A percentile compares a stretch with the other conserved stretches of the same genome.
Conservation (phyloP, 2,329 filamentous ascomycete species). For the Aspergillus ochraceus region DNA sequence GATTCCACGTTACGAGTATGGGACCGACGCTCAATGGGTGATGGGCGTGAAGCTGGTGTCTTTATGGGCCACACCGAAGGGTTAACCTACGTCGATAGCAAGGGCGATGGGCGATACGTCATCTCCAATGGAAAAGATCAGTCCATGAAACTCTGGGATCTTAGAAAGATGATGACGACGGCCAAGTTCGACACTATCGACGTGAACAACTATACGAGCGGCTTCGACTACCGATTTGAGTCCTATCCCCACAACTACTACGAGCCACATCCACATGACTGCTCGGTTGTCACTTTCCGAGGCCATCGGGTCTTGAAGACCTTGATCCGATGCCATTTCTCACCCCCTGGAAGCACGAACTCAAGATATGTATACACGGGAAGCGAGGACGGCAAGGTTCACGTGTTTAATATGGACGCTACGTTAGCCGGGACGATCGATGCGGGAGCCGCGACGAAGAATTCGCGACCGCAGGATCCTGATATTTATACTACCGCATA, state of each 20-base stretch:
- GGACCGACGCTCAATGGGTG: constrained; percentile 74
- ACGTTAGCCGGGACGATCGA: constrained; percentile 77
- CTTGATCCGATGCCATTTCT: constrained; percentile 93
- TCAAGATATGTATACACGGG: constrained; percentile 92
- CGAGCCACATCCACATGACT: constrained; percentile 74
- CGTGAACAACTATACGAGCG: constrained; percentile 53
- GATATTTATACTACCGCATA: constrained; percentile 58
- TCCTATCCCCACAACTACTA: constrained; percentile 57
- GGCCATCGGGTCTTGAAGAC: constrained; percentile 88
- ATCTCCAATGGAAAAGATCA: constrained; percentile 95
- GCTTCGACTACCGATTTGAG: constrained; percentile 64
- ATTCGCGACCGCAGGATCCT: constrained; percentile 57
- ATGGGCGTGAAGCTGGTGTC: constrained; percentile 62
- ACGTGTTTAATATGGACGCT: constrained; percentile 91
- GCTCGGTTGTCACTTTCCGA: constrained; percentile 88
- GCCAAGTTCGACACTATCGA: constrained; percentile 57
- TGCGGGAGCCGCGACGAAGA: constrained; percentile 68
- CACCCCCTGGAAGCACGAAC: constrained; percentile 79
- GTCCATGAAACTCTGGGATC: constrained; percentile 95
- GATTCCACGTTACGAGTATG: constrained; percentile 94
- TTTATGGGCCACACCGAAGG: constrained; percentile 67
- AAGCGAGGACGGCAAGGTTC: constrained; percentile 84
- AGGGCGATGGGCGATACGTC: constrained; percentile 86
- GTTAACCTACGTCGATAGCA: constrained; percentile 70
- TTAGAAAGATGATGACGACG: constrained; percentile 82